These are phyloP conservation scores for Chalaropsis thielavioides DNA, from an alignment of 2,329 filamentous ascomycete genomes.

Conservation along the genomic window DNA sequence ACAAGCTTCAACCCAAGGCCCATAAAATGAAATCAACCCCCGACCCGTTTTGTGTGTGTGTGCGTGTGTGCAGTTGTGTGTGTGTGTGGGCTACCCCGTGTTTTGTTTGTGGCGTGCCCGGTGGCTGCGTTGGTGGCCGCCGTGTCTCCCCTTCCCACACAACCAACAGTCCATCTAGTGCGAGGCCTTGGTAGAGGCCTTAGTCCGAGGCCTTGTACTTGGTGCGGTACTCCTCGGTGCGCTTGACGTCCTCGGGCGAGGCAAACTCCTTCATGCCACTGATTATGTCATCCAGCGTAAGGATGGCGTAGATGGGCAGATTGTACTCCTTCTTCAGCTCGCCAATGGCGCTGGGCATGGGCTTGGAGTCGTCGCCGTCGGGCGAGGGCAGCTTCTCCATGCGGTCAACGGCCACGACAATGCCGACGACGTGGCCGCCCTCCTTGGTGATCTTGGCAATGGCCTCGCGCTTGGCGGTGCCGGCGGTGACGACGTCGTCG, in stretches of 20 bases:
- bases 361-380: constrained; percentile 52
- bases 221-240: constrained; percentile 58
- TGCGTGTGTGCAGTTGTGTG: too few relatives aligned
- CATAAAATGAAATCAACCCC: not conserved
- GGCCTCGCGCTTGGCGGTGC: constrained; percentile 84
- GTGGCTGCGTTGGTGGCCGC: not conserved
- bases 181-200: not conserved
- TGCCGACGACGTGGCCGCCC: constrained; percentile 71
- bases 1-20: not conserved
- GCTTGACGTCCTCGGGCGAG: constrained; percentile 46
- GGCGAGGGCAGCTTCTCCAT: constrained; percentile 62
- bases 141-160: not conserved
- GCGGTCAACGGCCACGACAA: constrained; percentile 77
- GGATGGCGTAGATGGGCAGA: constrained; percentile 69
- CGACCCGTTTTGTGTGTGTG: not conserved
- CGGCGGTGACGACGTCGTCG: constrained; percentile 92
- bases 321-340: constrained; percentile 70
- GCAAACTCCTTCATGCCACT: constrained; percentile 49
- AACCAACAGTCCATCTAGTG: not conserved
- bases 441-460: constrained; percentile 77
- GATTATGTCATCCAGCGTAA: constrained; percentile 75
- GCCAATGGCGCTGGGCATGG: constrained; percentile 67
- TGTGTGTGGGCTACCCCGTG: not conserved
- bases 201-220: constrained; percentile 44
- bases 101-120: not conserved